These are phyloP conservation scores for Talaromyces sp. DNA, from an alignment of 2,329 filamentous ascomycete species.

Conservation along the genomic window DNA sequence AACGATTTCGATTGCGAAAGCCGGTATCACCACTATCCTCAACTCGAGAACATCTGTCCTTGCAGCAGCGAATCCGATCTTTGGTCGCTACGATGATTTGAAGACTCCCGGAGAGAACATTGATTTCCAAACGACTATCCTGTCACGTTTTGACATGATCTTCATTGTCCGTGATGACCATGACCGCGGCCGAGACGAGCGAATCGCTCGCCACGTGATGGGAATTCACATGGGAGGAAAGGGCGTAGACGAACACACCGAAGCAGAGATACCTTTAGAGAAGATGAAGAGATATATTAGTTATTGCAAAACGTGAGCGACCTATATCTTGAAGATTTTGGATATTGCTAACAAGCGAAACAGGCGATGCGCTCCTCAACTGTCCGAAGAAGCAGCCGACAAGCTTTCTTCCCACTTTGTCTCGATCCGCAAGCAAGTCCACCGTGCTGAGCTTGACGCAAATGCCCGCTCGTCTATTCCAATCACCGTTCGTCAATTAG, in stretches of 20 bases:
- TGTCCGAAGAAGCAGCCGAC: constrained; percentile 86
- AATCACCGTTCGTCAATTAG: constrained; percentile 94
- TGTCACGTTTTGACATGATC: constrained; percentile 99
- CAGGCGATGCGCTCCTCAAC: constrained; percentile 84
- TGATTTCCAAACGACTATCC: constrained; percentile 96
- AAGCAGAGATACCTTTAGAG: constrained; percentile 87
- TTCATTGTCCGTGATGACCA: constrained; percentile 98
- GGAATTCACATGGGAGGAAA: constrained; percentile 91
- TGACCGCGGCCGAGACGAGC: constrained; percentile 82
- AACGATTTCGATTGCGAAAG: constrained; percentile 98
- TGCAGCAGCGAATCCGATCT: constrained; percentile 94
- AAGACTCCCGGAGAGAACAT: constrained; percentile 98
- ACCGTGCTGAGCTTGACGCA: constrained; percentile 82
- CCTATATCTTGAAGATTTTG: neutral
- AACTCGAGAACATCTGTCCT: constrained; percentile 94
- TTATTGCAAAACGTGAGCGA: constrained; percentile 85
- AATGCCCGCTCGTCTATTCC: constrained; percentile 91
- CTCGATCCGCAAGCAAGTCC: constrained; percentile 89
- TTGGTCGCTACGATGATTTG: constrained; percentile 96
- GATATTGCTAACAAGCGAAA: constrained; percentile 19
- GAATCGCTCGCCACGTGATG: constrained; percentile 95
- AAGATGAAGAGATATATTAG: constrained; percentile 97
- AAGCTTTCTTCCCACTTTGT: constrained; percentile 97
- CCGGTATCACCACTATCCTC: constrained; percentile 95
- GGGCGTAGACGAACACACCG: constrained; percentile 73